Evolutionary conservation across 176 grass and related monocot species (phyloP).

Genomic region (Bonia amplexicaulis): DNA sequence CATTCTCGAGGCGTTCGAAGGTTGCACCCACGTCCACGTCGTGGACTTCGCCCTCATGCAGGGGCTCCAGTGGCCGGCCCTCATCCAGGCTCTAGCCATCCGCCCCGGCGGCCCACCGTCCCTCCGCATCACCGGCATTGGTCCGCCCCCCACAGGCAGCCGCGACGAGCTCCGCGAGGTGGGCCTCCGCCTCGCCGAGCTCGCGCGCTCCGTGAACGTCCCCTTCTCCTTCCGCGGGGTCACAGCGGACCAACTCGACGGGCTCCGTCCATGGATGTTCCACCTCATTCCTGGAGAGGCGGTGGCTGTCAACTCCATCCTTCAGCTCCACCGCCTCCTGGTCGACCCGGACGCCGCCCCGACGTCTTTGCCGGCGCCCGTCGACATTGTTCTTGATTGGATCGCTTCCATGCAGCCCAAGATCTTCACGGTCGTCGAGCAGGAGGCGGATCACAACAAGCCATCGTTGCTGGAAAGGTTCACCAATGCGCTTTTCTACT

Average conservation of each 20-base stretch:
- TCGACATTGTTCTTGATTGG: conserved; percentile 56
- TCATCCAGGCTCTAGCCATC: conserved; percentile 42
- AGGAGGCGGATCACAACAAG: conserved; percentile 76
- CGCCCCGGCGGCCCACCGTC: conserved; percentile 29
- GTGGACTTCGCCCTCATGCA: conserved; percentile 55
- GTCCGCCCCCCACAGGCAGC: background rate
- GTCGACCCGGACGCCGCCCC: conserved; percentile 37
- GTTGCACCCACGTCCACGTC: conserved; percentile 38
- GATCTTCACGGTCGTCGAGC: conserved; percentile 71
- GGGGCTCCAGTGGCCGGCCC: conserved; percentile 55
- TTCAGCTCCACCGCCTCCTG: conserved; percentile 76
- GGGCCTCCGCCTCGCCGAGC: conserved; percentile 48
- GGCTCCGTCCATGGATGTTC: conserved; percentile 52
- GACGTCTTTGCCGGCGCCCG: conserved; percentile 12
- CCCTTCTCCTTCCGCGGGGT: conserved; percentile 55
- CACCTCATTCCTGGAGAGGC: conserved; percentile 37
- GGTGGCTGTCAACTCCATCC: conserved; percentile 65
- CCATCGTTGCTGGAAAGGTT: conserved; percentile 49
- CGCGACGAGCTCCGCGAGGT: conserved; percentile 55
- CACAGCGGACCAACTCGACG: conserved; percentile 32
- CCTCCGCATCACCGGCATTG: conserved; percentile 53
- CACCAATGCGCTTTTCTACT: conserved; percentile 73
- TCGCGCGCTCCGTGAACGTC: conserved; percentile 35
- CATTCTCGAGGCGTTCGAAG: conserved; percentile 43
- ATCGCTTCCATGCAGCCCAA: conserved; percentile 33